Evolutionary conservation across 345 rosid species (phyloP), one percentile per base, ranked within the genome.

Genomic region (Ceriops decandra): DNA sequence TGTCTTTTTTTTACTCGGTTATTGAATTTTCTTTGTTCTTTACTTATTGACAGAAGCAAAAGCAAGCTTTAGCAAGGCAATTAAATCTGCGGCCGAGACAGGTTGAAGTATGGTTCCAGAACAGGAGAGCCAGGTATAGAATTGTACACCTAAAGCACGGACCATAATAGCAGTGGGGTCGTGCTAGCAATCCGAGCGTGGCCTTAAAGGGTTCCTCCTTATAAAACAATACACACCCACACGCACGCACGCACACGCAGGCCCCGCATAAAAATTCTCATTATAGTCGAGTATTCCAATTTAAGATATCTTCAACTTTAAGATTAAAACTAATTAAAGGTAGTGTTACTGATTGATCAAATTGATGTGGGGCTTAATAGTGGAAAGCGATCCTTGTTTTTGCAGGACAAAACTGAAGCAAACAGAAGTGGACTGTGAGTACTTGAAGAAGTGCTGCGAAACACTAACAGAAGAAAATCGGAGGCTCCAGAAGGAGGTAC

Each of bases 41-140:
- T 6, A 27, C 16, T 16, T 17, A 67, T 59, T 52, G 27, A 33
- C 92, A 93, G 93, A 83, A 77, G 64, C 89, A 83, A 68, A 88
- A 88, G 80, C 83, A 82, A 73, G 88, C 78, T 57, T 59, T 88
- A 46, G 88, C 93, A 65, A 87, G 93, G 82, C 92, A 92, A 80
- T 82, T 95, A 66, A 90, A 96, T n/a, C 80, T 95, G 64, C 77
- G 90, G 65, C 84, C 98, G 4, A 84, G 99, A 71, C 98, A 95
- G 67, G 98, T 95, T 31, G 99, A 95, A 74, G 99, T 95, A 19
- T 95, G 99, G 99, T 95, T 95, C 80, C 99, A 95, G 71, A 95
- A 95, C 87, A 84, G 99, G 74, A 84, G 99, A 80, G 99, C 99
- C 36, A 89, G 99, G 99, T 91, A 70, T 32, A 32, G 20, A 24